A percentile compares a stretch with the other conserved stretches of the same genome.
Evolutionary conservation across 768 basidiomycete genomes (phyloP).

Genomic region (Trametes villosa): DNA sequence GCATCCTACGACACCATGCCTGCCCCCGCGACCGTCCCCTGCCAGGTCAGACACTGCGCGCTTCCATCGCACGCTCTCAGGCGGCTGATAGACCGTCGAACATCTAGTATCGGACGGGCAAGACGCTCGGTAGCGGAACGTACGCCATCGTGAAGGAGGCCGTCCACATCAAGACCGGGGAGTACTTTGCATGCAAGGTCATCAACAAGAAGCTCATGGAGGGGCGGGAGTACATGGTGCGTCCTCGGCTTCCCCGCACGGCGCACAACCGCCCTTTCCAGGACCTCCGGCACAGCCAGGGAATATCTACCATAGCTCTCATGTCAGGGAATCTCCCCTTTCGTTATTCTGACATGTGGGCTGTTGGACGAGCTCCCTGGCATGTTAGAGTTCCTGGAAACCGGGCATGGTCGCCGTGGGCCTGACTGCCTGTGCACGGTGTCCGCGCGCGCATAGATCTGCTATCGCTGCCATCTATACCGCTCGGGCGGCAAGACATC

Average conservation of each 20-base stretch:
- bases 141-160: constrained; percentile 97
- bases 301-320: too few relatives aligned
- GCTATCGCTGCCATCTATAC: constrained; percentile 11
- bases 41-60: constrained; percentile 45
- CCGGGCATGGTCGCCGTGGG: too few relatives aligned
- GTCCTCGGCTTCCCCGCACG: constrained; percentile 30
- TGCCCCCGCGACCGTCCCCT: constrained; percentile 47
- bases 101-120: constrained; percentile 81
- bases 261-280: background rate
- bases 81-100: constrained; percentile 12
- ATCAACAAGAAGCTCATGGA: constrained; percentile 99
- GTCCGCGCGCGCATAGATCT: constrained; percentile 9
- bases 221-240: constrained; percentile 95
- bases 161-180: constrained; percentile 87
- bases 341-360: too few relatives aligned
- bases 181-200: constrained; percentile 99
- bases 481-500: background rate
- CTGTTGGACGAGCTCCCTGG: too few relatives aligned
- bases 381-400: too few relatives aligned
- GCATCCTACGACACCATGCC: constrained; percentile 15
- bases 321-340: too few relatives aligned
- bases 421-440: too few relatives aligned
- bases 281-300: too few relatives aligned
- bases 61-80: background rate
- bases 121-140: constrained; percentile 87